A percentile compares a stretch with the other conserved stretches of the same genome.
phyloP scores from a whole-genome alignment of 1,284 basidiomycete species.

The Boletus mariae region DNA sequence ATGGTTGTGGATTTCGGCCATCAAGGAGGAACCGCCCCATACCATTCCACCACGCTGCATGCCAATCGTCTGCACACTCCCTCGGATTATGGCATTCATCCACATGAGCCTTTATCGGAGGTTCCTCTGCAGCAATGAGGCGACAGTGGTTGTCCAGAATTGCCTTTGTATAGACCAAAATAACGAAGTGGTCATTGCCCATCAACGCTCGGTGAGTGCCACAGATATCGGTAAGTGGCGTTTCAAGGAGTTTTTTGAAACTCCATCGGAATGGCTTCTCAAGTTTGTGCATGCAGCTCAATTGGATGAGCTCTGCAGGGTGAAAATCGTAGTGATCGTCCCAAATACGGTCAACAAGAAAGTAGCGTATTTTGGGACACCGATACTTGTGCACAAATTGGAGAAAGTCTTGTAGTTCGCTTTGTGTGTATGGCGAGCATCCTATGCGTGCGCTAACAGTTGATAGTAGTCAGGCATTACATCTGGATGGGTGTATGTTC shows the following conservation, averaged over 20 bases:
- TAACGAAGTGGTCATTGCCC: slow-evolving; percentile 4
- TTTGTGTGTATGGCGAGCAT: background rate
- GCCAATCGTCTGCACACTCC: slow-evolving; percentile 11
- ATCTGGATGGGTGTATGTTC: too few species aligned
- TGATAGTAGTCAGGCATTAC: background rate
- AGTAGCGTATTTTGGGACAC: background rate
- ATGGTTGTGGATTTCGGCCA: slow-evolving; percentile 7
- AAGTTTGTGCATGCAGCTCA: background rate
- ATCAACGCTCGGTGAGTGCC: background rate
- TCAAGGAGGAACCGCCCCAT: slow-evolving; percentile 13
- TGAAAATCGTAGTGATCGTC: background rate
- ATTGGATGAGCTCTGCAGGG: background rate
- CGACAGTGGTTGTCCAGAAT: slow-evolving; percentile 1
- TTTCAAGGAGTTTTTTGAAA: background rate
- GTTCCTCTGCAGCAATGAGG: slow-evolving; percentile 4
- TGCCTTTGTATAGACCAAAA: slow-evolving; percentile 1
- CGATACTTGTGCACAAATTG: slow-evolving; percentile 3
- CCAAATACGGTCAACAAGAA: background rate
- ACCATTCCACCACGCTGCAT: slow-evolving; percentile 14
- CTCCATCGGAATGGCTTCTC: too few species aligned
- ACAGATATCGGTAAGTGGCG: background rate
- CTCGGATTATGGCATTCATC: background rate
- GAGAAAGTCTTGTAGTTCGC: slow-evolving; percentile 2
- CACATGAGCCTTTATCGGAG: slow-evolving; percentile 2
- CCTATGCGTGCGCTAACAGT: background rate